Evolutionary conservation across 306 rosid genomes (phyloP).

Genomic region (Amphicarpaea edgeworthii): DNA sequence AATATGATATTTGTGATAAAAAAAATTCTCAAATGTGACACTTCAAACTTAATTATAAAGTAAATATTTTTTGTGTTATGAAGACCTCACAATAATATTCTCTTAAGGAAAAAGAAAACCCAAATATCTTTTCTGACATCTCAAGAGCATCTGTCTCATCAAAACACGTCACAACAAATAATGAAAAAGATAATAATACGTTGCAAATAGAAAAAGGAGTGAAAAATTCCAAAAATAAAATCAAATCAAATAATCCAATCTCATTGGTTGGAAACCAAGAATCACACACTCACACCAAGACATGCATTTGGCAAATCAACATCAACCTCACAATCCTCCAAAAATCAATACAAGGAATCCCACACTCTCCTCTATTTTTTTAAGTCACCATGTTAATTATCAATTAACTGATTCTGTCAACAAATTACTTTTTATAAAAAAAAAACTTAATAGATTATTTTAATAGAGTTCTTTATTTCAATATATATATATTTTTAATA

Average conservation of each 20-base stretch:
- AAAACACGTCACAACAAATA: background rate
- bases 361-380: background rate
- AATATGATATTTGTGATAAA: no score
- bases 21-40: no score
- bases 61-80: background rate
- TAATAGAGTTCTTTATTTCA: no score
- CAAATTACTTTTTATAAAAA: no score
- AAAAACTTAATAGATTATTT: no score
- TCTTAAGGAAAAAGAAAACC: background rate
- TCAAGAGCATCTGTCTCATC: slow-evolving; percentile 7
- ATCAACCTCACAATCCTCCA: slow-evolving; percentile 63
- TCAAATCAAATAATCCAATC: slow-evolving; percentile 24
- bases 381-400: no score
- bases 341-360: slow-evolving; percentile 55
- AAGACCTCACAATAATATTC: background rate
- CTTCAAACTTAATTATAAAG: background rate
- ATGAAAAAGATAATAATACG: background rate
- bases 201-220: background rate
- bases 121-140: slow-evolving; percentile 15
- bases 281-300: background rate
- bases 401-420: no score
- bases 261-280: slow-evolving; percentile 45
- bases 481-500: no score
- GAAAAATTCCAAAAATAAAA: background rate
- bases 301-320: slow-evolving; percentile 44